Conservation (phyloP, 176 grass and related monocot species). For the Phoenix dactylifera region DNA sequence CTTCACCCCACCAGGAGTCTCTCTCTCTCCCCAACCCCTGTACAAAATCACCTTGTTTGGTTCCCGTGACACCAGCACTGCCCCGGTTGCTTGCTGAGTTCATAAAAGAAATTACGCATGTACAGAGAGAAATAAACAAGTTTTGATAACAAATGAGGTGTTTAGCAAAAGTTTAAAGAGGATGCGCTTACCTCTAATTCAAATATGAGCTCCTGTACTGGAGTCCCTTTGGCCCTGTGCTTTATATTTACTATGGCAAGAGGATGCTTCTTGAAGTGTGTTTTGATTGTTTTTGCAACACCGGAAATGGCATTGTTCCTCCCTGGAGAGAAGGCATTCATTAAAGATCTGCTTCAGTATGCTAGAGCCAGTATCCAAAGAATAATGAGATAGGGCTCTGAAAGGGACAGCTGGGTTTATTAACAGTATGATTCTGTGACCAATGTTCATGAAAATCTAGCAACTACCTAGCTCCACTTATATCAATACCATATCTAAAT, state of each 20-base stretch:
- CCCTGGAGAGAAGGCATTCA: constrained; percentile 29
- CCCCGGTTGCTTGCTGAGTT: constrained; percentile 61
- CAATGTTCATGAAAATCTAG: no score
- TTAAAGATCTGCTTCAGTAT: not conserved
- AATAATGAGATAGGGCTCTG: no score
- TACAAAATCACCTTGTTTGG: constrained; percentile 88
- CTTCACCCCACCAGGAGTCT: constrained; percentile 16
- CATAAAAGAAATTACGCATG: constrained; percentile 1
- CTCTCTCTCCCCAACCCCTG: constrained; percentile 63
- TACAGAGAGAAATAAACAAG: not conserved
- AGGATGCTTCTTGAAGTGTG: constrained; percentile 81
- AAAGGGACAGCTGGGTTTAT: no score
- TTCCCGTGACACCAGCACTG: constrained; percentile 69
- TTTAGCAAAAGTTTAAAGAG: not conserved
- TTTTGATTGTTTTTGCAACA: constrained; percentile 83
- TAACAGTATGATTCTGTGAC: no score
- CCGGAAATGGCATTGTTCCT: constrained; percentile 76
- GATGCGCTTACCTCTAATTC: constrained; percentile 63
- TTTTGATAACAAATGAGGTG: not conserved
- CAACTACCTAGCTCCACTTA: no score
- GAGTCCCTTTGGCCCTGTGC: constrained; percentile 66
- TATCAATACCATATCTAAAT: no score
- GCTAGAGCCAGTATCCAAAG: no score
- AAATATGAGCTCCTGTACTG: constrained; percentile 61
- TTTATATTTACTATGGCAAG: constrained; percentile 96